Conservation (phyloP, 305 asterid species). For the Nicotiana rustica region DNA sequence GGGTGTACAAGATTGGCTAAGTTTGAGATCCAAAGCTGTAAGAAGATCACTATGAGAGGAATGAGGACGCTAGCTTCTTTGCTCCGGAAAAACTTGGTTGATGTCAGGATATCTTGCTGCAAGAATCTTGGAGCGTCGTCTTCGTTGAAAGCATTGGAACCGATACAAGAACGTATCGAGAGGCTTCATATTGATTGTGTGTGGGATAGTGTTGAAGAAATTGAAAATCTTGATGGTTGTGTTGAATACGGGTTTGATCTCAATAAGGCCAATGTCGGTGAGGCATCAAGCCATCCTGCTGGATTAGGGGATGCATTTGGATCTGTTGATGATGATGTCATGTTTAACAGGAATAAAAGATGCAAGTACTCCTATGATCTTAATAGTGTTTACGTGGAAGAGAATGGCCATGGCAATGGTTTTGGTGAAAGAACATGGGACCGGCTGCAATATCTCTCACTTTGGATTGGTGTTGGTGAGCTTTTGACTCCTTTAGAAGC, state of each 20-base stretch:
- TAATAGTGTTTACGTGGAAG: slow-evolving; percentile 45
- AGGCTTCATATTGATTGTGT: slow-evolving; percentile 81
- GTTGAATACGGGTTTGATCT: slow-evolving; percentile 53
- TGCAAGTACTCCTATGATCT: slow-evolving; percentile 53
- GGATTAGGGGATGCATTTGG: slow-evolving; percentile 28
- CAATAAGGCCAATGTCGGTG: slow-evolving; percentile 50
- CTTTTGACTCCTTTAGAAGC: slow-evolving; percentile 63
- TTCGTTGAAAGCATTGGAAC: slow-evolving; percentile 74
- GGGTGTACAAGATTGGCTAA: slow-evolving; percentile 74
- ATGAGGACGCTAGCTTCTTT: slow-evolving; percentile 77
- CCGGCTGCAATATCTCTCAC: slow-evolving; percentile 61
- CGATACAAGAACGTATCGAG: slow-evolving; percentile 67
- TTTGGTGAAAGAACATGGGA: slow-evolving; percentile 62
- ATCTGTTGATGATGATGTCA: slow-evolving; percentile 40
- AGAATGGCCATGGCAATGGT: slow-evolving; percentile 40
- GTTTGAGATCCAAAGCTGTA: slow-evolving; percentile 79
- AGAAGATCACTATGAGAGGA: slow-evolving; percentile 69
- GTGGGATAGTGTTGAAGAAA: slow-evolving; percentile 61
- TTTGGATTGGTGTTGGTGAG: slow-evolving; percentile 85
- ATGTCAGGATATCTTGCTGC: slow-evolving; percentile 78
- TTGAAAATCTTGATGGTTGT: slow-evolving; percentile 50
- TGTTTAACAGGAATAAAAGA: slow-evolving; percentile 43
- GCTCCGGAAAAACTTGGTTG: slow-evolving; percentile 63
- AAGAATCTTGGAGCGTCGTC: slow-evolving; percentile 66
- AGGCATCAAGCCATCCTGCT: slow-evolving; percentile 35